These are phyloP conservation scores for Baudoinia panamericana DNA, from an alignment of 495 filamentous ascomycete genomes.

Conservation along the genomic window DNA sequence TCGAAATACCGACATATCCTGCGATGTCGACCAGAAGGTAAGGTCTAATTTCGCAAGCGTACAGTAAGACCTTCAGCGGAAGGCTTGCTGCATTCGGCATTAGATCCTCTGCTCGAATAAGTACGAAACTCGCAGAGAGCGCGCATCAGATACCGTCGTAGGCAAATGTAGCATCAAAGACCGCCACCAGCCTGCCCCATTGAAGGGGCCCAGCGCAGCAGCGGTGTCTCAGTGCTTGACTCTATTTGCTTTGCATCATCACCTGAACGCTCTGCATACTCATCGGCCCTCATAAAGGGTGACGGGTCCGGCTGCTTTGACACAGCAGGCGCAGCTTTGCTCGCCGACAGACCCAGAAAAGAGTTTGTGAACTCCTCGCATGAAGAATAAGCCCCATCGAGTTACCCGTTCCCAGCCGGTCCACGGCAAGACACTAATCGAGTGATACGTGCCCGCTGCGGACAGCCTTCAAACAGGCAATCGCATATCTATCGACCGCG, in stretches of 20 bases:
- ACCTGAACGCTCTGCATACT: slow-evolving; percentile 54
- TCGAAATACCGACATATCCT: too few species aligned
- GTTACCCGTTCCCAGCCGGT: slow-evolving; percentile 49
- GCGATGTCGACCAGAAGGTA: too few species aligned
- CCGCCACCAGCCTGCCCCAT: slow-evolving; percentile 33
- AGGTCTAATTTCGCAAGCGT: too few species aligned
- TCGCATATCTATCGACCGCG: slow-evolving; percentile 97
- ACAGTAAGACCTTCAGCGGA: too few species aligned
- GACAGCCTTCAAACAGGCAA: slow-evolving; percentile 46
- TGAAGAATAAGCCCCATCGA: slow-evolving; percentile 99
- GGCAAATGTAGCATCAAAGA: slow-evolving; percentile 63
- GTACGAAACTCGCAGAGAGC: slow-evolving; percentile 2
- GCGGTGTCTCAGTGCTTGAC: slow-evolving; percentile 87
- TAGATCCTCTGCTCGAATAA: too few species aligned
- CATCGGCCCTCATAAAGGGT: too few species aligned
- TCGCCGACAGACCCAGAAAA: slow-evolving; percentile 42
- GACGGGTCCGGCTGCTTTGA: slow-evolving; percentile 55
- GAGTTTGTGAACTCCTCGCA: slow-evolving; percentile 63
- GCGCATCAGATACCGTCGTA: slow-evolving; percentile 89
- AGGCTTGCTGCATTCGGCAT: too few species aligned
- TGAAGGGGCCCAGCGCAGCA: slow-evolving; percentile 33
- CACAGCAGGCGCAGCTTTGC: slow-evolving; percentile 36
- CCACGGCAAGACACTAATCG: neutral
- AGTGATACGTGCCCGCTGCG: slow-evolving; percentile 3
- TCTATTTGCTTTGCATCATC: slow-evolving; percentile 94